Percentiles rank a stretch among this genome's conserved stretches.
These are phyloP conservation scores for Antrodiella citrinella DNA, from an alignment of 768 basidiomycete species.

Conservation along the genomic window DNA sequence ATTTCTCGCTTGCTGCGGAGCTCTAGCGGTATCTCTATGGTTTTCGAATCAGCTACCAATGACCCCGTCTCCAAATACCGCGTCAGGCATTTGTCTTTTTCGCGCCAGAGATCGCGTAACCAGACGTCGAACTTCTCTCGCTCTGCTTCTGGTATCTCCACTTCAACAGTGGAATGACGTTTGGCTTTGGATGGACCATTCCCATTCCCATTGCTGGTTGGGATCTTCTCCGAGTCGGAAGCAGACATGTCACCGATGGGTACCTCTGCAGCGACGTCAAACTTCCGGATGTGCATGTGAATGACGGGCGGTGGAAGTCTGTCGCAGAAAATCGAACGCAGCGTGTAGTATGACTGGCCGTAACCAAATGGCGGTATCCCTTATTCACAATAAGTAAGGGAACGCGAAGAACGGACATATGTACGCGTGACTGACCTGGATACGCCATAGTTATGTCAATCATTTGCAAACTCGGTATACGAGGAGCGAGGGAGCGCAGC, in stretches of 20 bases:
- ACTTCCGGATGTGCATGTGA: slow-evolving; percentile 81
- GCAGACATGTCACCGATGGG: slow-evolving; percentile 58
- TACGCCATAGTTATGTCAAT: slow-evolving; percentile 92
- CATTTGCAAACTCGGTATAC: slow-evolving; percentile 68
- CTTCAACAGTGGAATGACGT: slow-evolving; percentile 10
- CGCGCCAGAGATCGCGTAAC: slow-evolving; percentile 73
- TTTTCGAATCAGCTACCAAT: slow-evolving; percentile 27
- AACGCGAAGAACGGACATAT: not conserved
- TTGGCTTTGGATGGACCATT: slow-evolving; percentile 19
- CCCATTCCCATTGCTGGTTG: slow-evolving; percentile 19
- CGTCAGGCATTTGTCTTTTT: slow-evolving; percentile 79
- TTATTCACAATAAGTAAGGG: slow-evolving; percentile 18
- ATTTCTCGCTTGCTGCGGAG: slow-evolving; percentile 48
- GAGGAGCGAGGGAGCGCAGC: slow-evolving; percentile 70
- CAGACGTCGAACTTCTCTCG: slow-evolving; percentile 64
- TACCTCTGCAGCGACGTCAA: slow-evolving; percentile 55
- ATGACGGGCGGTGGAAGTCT: slow-evolving; percentile 76
- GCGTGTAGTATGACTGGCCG: slow-evolving; percentile 84
- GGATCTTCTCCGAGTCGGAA: slow-evolving; percentile 24
- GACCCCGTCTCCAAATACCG: slow-evolving; percentile 47
- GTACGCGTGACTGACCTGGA: slow-evolving; percentile 50
- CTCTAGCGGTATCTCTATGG: slow-evolving; percentile 51
- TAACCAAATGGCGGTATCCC: slow-evolving; percentile 74
- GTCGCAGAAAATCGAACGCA: slow-evolving; percentile 81
- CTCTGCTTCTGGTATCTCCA: slow-evolving; percentile 25